Percentiles rank a stretch among this genome's conserved stretches.
These are phyloP conservation scores for Coniosporium apollinis DNA, from an alignment of 495 filamentous ascomycete species.

Conservation along the genomic window DNA sequence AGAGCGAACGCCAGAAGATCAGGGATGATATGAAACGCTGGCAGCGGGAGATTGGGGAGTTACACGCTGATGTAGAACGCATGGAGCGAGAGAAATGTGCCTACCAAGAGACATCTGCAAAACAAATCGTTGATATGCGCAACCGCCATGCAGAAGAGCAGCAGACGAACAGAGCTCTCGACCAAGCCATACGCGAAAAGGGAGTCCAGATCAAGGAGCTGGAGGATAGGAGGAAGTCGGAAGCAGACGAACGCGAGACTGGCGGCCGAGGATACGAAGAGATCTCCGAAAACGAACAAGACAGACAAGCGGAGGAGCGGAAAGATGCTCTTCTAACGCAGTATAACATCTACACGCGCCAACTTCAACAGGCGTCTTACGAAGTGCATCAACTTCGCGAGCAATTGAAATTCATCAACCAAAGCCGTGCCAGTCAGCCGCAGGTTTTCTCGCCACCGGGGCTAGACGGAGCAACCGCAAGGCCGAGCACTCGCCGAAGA, in stretches of 20 bases:
- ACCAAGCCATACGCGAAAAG: conserved; percentile 45
- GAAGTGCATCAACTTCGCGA: no score
- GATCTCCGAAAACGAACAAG: conserved; percentile 36
- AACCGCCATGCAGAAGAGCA: conserved; percentile 36
- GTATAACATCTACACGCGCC: no score
- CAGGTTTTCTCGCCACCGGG: no score
- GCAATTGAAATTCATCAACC: no score
- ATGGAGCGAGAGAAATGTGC: conserved; percentile 31
- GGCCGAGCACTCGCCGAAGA: neutral
- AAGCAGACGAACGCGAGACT: conserved; percentile 32
- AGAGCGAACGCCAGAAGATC: conserved; percentile 42
- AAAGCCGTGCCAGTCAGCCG: no score
- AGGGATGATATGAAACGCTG: conserved; percentile 43
- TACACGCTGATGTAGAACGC: conserved; percentile 30
- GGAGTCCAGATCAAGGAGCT: conserved; percentile 44
- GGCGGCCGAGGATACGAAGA: conserved; percentile 30
- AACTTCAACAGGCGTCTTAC: no score
- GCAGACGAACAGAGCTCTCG: conserved; percentile 35
- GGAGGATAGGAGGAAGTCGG: conserved; percentile 36
- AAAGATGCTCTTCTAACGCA: conserved; percentile 31
- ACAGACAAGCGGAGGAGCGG: conserved; percentile 37
- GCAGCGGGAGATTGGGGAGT: conserved; percentile 35
- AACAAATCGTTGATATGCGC: conserved; percentile 33
- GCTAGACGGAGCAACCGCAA: no score
- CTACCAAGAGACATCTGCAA: conserved; percentile 28